Evolutionary conservation across 371 early-diverging fungal species (phyloP).

Genomic region (Apophysomyces ossiformis): DNA sequence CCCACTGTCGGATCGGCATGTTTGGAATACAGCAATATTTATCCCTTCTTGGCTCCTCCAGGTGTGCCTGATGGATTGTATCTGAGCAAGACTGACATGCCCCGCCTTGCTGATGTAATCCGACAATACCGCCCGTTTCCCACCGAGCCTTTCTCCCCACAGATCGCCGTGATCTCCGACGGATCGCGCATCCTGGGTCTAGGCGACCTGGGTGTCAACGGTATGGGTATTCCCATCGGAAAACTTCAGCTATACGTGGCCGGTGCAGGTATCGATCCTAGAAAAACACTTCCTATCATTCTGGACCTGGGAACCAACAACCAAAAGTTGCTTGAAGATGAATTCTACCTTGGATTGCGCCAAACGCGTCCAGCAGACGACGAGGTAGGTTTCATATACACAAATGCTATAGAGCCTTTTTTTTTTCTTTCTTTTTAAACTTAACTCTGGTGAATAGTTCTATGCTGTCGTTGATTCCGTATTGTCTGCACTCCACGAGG

Average conservation of each 20-base stretch:
- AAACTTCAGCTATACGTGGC: constrained; percentile 93
- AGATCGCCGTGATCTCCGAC: constrained; percentile 93
- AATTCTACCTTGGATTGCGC: constrained; percentile 83
- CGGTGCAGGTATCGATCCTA: constrained; percentile 89
- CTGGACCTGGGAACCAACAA: constrained; percentile 92
- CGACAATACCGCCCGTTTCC: constrained; percentile 60
- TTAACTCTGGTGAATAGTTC: constrained; percentile 49
- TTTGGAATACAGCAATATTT: constrained; percentile 86
- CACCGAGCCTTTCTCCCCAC: constrained; percentile 51
- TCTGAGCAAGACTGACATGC: constrained; percentile 72
- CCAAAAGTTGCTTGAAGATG: constrained; percentile 73
- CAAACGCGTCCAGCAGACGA: constrained; percentile 47
- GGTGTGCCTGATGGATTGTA: constrained; percentile 84
- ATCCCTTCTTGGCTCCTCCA: constrained; percentile 77
- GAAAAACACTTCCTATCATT: constrained; percentile 83
- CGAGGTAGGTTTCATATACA: constrained; percentile 37
- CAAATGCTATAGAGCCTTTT: too few relatives aligned
- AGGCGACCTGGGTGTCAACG: constrained; percentile 90
- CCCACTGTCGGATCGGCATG: constrained; percentile 93
- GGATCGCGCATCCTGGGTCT: constrained; percentile 93
- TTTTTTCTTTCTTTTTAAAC: background rate
- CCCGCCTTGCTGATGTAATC: constrained; percentile 68
- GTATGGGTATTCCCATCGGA: constrained; percentile 93
- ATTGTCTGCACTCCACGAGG: constrained; percentile 64
- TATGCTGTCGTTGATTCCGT: constrained; percentile 82